These are phyloP conservation scores for Dipteronia sinensis DNA, from an alignment of 345 rosid species.

Conservation along the genomic window DNA sequence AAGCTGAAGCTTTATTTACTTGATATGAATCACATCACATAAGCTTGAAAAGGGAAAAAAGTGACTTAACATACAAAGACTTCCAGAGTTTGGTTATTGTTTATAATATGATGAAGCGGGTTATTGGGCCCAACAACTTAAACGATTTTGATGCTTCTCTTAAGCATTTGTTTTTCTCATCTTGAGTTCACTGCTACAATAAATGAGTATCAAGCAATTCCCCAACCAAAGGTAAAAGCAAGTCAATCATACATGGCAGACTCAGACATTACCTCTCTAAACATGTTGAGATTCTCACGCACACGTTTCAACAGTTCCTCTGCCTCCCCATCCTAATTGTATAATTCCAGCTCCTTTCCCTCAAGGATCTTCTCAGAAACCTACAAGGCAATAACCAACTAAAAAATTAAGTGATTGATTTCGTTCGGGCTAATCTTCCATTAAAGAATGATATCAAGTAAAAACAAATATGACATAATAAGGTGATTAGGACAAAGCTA, in stretches of 20 bases:
- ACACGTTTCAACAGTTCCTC: conserved; percentile 60
- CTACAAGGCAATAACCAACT: conserved; percentile 36
- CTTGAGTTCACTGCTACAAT: conserved; percentile 80
- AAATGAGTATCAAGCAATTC: conserved; percentile 20
- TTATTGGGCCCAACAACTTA: conserved; percentile 74
- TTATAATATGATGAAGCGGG: conserved; percentile 67
- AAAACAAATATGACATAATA: background rate
- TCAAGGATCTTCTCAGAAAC: conserved; percentile 67
- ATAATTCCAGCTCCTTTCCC: conserved; percentile 74
- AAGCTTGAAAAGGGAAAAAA: background rate
- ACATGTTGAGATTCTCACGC: conserved; percentile 76
- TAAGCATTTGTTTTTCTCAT: conserved; percentile 77
- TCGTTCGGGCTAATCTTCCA: background rate
- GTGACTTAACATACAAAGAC: background rate
- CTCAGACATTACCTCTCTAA: conserved; percentile 61
- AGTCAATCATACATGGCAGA: conserved; percentile 9
- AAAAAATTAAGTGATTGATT: background rate
- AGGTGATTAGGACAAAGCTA: background rate
- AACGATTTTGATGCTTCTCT: conserved; percentile 78
- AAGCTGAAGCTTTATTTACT: no score
- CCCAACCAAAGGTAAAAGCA: conserved; percentile 16
- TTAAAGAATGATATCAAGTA: background rate
- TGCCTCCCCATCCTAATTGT: conserved; percentile 62
- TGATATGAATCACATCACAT: background rate
- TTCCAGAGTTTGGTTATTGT: conserved; percentile 3